phyloP scores from a whole-genome alignment of 139 green algal genomes.

The Tetraselmis chui region DNA sequence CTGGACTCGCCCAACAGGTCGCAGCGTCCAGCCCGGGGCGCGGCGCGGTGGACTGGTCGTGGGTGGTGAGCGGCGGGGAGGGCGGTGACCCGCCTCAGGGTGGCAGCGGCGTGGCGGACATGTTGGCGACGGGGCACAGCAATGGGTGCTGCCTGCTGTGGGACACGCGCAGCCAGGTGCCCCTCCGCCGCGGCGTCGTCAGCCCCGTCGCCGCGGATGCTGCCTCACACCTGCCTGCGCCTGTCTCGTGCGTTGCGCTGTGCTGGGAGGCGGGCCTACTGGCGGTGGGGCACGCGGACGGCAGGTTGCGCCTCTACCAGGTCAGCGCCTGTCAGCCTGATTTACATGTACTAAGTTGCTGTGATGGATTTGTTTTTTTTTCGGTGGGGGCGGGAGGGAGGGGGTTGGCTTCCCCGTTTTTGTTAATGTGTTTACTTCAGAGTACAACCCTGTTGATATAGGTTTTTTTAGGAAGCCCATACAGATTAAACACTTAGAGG shows the following conservation, averaged over 20 bases:
- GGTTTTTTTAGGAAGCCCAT: too few relatives aligned
- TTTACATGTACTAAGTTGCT: too few relatives aligned
- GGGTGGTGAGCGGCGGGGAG: neutral
- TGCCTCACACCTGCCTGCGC: neutral
- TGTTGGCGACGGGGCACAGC: neutral
- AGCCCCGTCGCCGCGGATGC: neutral
- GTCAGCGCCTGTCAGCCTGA: too few relatives aligned
- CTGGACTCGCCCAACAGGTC: too few relatives aligned
- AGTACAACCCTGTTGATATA: too few relatives aligned
- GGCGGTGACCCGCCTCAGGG: neutral
- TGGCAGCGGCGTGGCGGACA: neutral
- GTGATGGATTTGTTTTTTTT: too few relatives aligned
- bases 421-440: too few relatives aligned
- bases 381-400: too few relatives aligned
- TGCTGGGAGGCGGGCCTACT: neutral
- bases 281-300: neutral
- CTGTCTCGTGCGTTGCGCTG: neutral
- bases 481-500: too few relatives aligned
- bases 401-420: too few relatives aligned
- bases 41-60: neutral
- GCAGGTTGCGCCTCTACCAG: neutral
- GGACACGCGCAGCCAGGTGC: neutral
- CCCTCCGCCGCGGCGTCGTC: neutral
- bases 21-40: neutral
- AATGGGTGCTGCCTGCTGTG: neutral